phyloP scores from a whole-genome alignment of 164 flowering plant genomes.

The Stephania japonica region DNA sequence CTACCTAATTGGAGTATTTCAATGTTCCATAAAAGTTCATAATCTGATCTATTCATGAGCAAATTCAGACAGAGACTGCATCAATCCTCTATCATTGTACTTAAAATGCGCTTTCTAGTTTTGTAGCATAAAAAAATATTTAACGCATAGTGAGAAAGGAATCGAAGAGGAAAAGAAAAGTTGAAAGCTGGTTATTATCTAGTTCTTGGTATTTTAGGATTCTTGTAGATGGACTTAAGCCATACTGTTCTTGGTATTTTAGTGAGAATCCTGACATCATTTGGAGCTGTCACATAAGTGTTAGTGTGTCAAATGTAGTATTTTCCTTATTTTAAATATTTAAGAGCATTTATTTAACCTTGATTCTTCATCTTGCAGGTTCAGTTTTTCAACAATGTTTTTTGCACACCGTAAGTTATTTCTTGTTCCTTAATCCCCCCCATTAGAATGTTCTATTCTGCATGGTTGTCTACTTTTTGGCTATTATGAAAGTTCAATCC shows the following conservation, averaged over 20 bases:
- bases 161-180: neutral
- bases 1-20: no score
- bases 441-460: neutral
- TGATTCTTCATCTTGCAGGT: constrained; percentile 52
- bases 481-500: neutral
- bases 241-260: neutral
- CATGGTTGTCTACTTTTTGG: neutral
- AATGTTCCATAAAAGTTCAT: no score
- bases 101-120: neutral
- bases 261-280: no score
- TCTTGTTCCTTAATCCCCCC: neutral
- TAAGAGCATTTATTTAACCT: neutral
- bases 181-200: neutral
- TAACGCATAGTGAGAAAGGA: neutral
- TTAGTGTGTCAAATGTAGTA: no score
- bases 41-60: neutral
- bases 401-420: constrained; percentile 75
- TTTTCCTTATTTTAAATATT: neutral
- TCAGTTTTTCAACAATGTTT: constrained; percentile 95
- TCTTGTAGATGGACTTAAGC: neutral
- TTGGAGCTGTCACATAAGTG: no score
- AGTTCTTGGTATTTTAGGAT: neutral
- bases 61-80: neutral
- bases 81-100: neutral
- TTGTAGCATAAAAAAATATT: no score